A percentile compares a stretch with the other conserved stretches of the same genome.
Evolutionary conservation across 2,329 filamentous ascomycete genomes (phyloP).

Genomic region (Drechslerella coelobrocha): DNA sequence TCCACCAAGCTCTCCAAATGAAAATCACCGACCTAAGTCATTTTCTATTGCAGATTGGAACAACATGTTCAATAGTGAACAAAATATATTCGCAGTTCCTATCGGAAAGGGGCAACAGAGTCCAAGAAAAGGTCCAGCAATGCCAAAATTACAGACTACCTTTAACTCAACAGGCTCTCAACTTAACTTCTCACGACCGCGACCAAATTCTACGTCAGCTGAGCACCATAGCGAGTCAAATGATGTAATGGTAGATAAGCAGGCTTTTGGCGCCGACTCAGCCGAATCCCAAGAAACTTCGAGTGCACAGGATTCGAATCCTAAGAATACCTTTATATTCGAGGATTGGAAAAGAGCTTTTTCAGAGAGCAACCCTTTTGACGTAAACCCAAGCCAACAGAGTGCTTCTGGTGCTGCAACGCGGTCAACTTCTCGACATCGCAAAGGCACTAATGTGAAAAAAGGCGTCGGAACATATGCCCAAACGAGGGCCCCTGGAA

Average conservation of each 20-base stretch:
- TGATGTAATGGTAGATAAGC: background rate
- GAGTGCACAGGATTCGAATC: background rate
- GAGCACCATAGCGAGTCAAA: slow-evolving; percentile 6
- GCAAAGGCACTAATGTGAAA: slow-evolving; percentile 31
- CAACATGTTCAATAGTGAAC: slow-evolving; percentile 27
- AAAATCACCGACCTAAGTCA: slow-evolving; percentile 18
- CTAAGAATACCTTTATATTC: slow-evolving; percentile 36
- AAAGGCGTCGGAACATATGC: slow-evolving; percentile 21
- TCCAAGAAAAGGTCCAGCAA: slow-evolving; percentile 30
- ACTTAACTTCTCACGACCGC: slow-evolving; percentile 43
- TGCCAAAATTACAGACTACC: slow-evolving; percentile 45
- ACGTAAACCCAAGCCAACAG: slow-evolving; percentile 31
- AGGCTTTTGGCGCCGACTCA: slow-evolving; percentile 1
- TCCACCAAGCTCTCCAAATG: slow-evolving; percentile 11
- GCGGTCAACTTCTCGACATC: slow-evolving; percentile 34
- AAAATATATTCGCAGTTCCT: slow-evolving; percentile 41
- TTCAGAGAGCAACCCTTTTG: slow-evolving; percentile 41
- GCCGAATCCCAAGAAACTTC: slow-evolving; percentile 4
- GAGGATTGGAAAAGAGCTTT: slow-evolving; percentile 47
- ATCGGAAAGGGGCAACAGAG: slow-evolving; percentile 32
- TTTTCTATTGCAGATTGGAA: slow-evolving; percentile 44
- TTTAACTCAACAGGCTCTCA: slow-evolving; percentile 8
- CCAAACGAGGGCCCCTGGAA: slow-evolving; percentile 1
- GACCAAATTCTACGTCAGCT: slow-evolving; percentile 31
- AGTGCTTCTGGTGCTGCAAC: slow-evolving; percentile 8